Conservation (phyloP, 129 eudicot genomes). For the Lactuca saligna region DNA sequence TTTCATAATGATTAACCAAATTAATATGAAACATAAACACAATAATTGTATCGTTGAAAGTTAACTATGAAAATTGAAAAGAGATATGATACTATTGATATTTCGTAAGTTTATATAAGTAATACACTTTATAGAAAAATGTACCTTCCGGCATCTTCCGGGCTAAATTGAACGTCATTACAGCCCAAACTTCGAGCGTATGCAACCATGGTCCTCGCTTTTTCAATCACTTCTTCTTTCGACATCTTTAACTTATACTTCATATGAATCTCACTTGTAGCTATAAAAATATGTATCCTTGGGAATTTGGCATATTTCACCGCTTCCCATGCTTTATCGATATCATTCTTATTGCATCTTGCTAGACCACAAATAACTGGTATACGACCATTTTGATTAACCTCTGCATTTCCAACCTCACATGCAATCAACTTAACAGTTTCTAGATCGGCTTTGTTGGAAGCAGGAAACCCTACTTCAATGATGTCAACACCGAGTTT, state of each 20-base stretch:
- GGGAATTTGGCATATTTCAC: conserved; percentile 69
- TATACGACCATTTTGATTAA: conserved; percentile 36
- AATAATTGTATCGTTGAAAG: not conserved
- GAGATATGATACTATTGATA: no score
- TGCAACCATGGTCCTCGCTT: conserved; percentile 69
- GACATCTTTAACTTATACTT: conserved; percentile 64
- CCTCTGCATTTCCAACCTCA: conserved; percentile 55
- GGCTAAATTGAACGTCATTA: conserved; percentile 69
- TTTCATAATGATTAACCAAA: no score
- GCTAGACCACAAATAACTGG: conserved; percentile 87
- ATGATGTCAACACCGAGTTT: conserved; percentile 83
- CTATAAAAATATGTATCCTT: conserved; percentile 76
- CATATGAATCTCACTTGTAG: conserved; percentile 89
- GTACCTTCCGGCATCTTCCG: conserved; percentile 84
- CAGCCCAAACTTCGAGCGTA: conserved; percentile 83
- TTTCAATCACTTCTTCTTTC: conserved; percentile 63
- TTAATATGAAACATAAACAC: no score
- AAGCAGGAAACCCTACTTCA: conserved; percentile 88
- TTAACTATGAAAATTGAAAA: no score
- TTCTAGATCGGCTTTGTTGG: conserved; percentile 73
- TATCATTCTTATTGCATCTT: conserved; percentile 73
- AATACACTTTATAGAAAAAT: not conserved
- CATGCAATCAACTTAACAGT: conserved; percentile 58
- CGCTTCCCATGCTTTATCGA: conserved; percentile 74
- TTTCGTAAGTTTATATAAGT: not conserved